Base-by-base conservation (phyloP, 495 filamentous ascomycete genomes). In the Beverwykella pulmonaria region DNA sequence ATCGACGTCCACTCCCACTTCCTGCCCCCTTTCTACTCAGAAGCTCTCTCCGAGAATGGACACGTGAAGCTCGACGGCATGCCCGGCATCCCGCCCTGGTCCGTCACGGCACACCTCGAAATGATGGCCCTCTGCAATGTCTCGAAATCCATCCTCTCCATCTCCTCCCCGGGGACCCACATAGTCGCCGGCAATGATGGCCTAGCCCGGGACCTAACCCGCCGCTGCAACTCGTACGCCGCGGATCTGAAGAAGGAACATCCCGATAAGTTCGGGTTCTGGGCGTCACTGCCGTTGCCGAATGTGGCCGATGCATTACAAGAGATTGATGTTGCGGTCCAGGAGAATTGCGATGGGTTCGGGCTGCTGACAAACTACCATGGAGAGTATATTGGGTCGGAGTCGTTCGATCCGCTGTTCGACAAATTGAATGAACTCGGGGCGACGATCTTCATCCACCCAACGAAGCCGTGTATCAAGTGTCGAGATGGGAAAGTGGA, bases 401-500 rank as follows among this genome's bases (percentile, higher is more conserved):
- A 72, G 1, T 23, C 44, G 2, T 75, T 86, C 41, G 75, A 75
- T 23, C 74, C 75, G 0, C 67, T 86, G 8, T 82, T 76, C 65
- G 66, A 67, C 22, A 75, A 71, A 49, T 52, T 79, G 55, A 74
- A 78, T 49, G 29, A 41, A 26, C 41, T 73, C 0, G 47, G 71
- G 0, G 76, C 75, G 0, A 77, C 74, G 0, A 73, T 81, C 0
- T 86, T 87, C 69, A 78, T 86, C 22, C 84, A 87, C 60, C 84
- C 84, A 0, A 85, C 82, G 2, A 79, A 63, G 30, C 73, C 75
- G 1, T 75, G 72, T 63, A 58, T 69, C 50, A 49, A 61, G 23
- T 60, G 49, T 34, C 32, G 39, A 44, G 39, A 46, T n/a, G 20
- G 22, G 10, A 67, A 50, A 32, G 32, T 56, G 8, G 52, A 55